Base-by-base conservation (phyloP, 1,284 basidiomycete genomes). In the Irpex lacteus region DNA sequence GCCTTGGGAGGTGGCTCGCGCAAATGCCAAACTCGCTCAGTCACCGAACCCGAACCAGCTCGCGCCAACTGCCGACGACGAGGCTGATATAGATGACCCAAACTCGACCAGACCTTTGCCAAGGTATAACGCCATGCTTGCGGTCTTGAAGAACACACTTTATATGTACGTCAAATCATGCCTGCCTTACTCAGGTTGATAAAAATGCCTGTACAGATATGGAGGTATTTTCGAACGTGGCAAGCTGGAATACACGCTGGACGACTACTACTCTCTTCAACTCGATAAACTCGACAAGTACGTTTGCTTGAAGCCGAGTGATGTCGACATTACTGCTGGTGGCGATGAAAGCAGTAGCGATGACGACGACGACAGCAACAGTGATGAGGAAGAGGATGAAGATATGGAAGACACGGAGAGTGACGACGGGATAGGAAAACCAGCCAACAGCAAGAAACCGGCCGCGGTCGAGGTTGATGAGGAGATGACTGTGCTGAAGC, bases 91-190 rank as follows among this genome's bases (percentile, higher is more conserved):
- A 0, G 88, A 94, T 62, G 94, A 96, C 71, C 93, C 94, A 0
- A 78, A 81, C 40, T 78, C 85, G 65, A 89, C 89, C 0, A 77
- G 83, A 0, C 96, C 96, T 0, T 78, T 92, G 7, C 84, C 88
- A 1, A 82, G 95, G n/a, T 98, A 96, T 77, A 98, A 98, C 69
- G 85, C 93, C 2, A 97, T 98, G 94, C 80, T 97, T 7, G 90
- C 94, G 0, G 89, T 97, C 2, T 81, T 95, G 59, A 85, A 89
- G 38, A 97, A 96, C 74, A 95, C 90, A 0, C 77, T 96, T 0
- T 96, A 92, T 75, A 89, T 96, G 91, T 93, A 67, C 54, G 89
- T 26, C 15, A 52, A 52, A 9, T 72, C n/a, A 13, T 26, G 21
- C 34, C 64, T 56, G 8, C 62, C 26, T 32, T 37, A 34, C 4